Base-by-base conservation (phyloP, 805 yeast genomes). In the Myxozyma neglecta region DNA sequence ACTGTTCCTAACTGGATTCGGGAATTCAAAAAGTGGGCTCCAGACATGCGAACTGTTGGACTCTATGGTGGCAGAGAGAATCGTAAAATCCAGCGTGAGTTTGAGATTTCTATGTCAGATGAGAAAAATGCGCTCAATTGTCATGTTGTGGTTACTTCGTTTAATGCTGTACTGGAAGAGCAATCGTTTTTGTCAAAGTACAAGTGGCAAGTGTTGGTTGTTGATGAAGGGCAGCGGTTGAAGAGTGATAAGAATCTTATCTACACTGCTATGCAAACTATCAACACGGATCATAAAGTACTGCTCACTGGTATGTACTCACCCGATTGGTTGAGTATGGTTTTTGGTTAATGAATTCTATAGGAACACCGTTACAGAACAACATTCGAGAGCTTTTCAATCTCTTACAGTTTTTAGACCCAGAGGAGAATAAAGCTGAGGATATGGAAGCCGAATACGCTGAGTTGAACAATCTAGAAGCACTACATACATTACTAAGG, bases 1-100 rank as follows among this genome's bases (percentile, higher is more conserved):
- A 97, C 94, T 0, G 77, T 94, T 79, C 87, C 85, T 61, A 98
- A 94, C 71, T 94, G 99, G 99, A 91, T 90, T 16, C 86, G 87
- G 63, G 99, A 94, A 73, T 84, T 93, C 54, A 97, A 92, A 69
- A 83, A 86, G 56, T 94, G 99, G 99, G 93, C 97, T 96, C 97
- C 98, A 1, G 90, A 97, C 0, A 79, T 94, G 39, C 75, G 97
- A 63, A 84, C 91, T 91, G 53, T 75, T 90, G 47, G 98, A 91
- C 72, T 87, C 96, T 2, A 92, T 61, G 96, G 96, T 0, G 53
- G 76, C n/a, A 86, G 86, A 65, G 78, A 75, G 5, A 82, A 78
- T 14, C 80, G 97, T 40, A 74, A 74, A 1, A 66, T 68, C 9
- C 68, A 85, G 45, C 74, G 83, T 34, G 43, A 69, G 60, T 70